phyloP scores from a whole-genome alignment of 345 rosid species.

The Pelargonium nanum region DNA sequence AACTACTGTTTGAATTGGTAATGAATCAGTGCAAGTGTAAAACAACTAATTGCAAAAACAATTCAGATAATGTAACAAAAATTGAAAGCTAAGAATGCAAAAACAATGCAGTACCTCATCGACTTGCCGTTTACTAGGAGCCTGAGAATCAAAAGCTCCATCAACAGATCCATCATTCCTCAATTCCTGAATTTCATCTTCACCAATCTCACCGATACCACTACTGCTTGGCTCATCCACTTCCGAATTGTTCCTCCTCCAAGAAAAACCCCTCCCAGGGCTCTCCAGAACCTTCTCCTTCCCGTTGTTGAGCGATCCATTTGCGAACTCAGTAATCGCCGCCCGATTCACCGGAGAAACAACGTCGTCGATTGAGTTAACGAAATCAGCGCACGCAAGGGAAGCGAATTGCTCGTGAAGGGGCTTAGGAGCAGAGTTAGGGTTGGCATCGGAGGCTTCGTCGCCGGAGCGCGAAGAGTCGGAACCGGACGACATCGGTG shows the following conservation, averaged over 20 bases:
- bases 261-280: not conserved
- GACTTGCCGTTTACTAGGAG: slow-evolving; percentile 11
- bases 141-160: slow-evolving; percentile 4
- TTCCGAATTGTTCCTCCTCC: not conserved
- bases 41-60: not conserved
- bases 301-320: not conserved
- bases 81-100: not conserved
- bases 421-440: not conserved
- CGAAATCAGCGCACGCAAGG: not conserved
- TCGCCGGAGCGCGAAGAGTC: not conserved
- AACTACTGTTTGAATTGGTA: too few species aligned
- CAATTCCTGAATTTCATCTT: slow-evolving; percentile 7
- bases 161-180: not conserved
- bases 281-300: not conserved
- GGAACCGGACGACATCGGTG: not conserved
- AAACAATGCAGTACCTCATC: slow-evolving; percentile 5
- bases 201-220: not conserved
- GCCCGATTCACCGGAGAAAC: not conserved
- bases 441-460: not conserved
- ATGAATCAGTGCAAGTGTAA: not conserved
- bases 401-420: not conserved
- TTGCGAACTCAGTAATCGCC: not conserved
- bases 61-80: not conserved
- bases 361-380: not conserved
- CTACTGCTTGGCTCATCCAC: not conserved